phyloP scores from a whole-genome alignment of 2,329 filamentous ascomycete species.

The Cladophialophora psammophila region DNA sequence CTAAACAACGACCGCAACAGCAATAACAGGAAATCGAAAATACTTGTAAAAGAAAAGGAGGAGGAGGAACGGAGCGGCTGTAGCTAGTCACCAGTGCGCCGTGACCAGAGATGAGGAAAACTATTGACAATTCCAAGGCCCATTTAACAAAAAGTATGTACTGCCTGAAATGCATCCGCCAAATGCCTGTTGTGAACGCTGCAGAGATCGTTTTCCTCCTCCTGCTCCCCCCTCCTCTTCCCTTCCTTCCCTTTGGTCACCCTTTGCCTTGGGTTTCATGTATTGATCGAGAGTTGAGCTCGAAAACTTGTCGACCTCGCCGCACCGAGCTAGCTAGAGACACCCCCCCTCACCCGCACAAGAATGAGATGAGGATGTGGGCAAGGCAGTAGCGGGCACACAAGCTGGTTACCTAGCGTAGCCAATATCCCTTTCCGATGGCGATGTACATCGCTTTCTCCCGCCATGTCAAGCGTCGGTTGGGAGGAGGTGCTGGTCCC shows the following conservation, averaged over 20 bases:
- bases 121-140: background rate
- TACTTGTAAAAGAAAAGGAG: background rate
- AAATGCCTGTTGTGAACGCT: background rate
- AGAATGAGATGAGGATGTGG: no score
- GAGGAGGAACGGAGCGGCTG: background rate
- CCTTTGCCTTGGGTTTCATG: background rate
- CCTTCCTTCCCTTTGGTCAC: no score
- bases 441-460: constrained; percentile 43
- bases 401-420: constrained; percentile 33
- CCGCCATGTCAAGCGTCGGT: constrained; percentile 32
- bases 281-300: constrained; percentile 1
- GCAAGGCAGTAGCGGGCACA: no score
- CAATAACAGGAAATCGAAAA: no score
- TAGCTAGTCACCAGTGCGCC: no score
- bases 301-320: background rate
- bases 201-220: no score
- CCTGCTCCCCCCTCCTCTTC: no score
- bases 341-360: no score
- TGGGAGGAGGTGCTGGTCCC: background rate
- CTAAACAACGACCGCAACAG: no score
- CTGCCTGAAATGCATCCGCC: background rate
- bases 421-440: constrained; percentile 44
- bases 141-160: background rate
- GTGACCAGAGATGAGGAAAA: background rate
- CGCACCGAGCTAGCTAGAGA: no score